A percentile compares a stretch with the other conserved stretches of the same genome.
Evolutionary conservation across 768 basidiomycete species (phyloP).

Genomic region (Thelephora ganbajun): DNA sequence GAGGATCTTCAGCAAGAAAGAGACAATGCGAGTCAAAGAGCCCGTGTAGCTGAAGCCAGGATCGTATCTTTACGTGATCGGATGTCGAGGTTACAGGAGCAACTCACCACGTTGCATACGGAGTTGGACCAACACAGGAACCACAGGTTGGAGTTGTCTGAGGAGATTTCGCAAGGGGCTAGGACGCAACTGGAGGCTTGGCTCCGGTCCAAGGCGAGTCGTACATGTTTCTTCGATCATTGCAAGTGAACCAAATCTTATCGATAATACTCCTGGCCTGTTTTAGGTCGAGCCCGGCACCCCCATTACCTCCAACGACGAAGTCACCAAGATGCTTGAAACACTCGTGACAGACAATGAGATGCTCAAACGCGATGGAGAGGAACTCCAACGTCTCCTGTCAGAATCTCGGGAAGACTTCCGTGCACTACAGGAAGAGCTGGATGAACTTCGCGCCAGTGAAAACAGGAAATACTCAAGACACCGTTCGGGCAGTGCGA

Average conservation of each 20-base stretch:
- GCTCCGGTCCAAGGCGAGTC: slow-evolving; percentile 29
- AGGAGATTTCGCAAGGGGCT: slow-evolving; percentile 53
- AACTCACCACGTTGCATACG: slow-evolving; percentile 51
- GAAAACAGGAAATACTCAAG: slow-evolving; percentile 7
- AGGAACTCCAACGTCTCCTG: slow-evolving; percentile 63
- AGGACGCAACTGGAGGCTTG: slow-evolving; percentile 47
- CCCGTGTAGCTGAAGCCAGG: slow-evolving; percentile 53
- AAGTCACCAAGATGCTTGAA: slow-evolving; percentile 60
- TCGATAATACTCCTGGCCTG: slow-evolving; percentile 18
- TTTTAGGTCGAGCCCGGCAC: too few relatives aligned
- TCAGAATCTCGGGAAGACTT: slow-evolving; percentile 68
- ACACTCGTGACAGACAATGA: slow-evolving; percentile 83
- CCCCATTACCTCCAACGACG: slow-evolving; percentile 30
- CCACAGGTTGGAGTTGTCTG: slow-evolving; percentile 50
- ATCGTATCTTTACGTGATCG: slow-evolving; percentile 52
- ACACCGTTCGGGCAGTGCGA: slow-evolving; percentile 11
- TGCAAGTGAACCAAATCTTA: slow-evolving; percentile 10
- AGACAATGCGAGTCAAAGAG: slow-evolving; percentile 53
- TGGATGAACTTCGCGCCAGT: slow-evolving; percentile 55
- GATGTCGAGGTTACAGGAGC: slow-evolving; percentile 51
- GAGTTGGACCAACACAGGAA: slow-evolving; percentile 46
- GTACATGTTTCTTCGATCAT: not conserved
- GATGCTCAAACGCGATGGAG: slow-evolving; percentile 64
- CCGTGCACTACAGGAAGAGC: slow-evolving; percentile 52
- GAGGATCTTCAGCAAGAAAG: slow-evolving; percentile 80